Conservation (phyloP, 495 filamentous ascomycete species). For the Oleoguttula mirabilis region DNA sequence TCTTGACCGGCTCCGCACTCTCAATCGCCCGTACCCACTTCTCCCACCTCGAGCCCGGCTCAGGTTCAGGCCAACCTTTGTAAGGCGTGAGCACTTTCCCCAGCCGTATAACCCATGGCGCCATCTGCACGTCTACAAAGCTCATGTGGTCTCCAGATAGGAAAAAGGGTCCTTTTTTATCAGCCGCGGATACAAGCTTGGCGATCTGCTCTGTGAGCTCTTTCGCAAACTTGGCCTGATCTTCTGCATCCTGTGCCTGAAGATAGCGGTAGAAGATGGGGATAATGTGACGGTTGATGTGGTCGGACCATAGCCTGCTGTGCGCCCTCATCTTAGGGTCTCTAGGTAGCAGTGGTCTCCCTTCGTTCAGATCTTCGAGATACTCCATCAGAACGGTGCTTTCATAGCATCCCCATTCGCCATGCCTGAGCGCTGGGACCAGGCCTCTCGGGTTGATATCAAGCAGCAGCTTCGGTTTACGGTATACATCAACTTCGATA, state of each 20-base stretch:
- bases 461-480: slow-evolving; percentile 63
- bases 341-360: slow-evolving; percentile 51
- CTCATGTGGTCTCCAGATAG: slow-evolving; percentile 14
- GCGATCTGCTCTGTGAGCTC: slow-evolving; percentile 58
- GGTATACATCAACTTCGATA: slow-evolving; percentile 79
- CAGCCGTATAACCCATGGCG: slow-evolving; percentile 75
- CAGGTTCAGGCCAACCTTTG: slow-evolving; percentile 64
- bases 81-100: slow-evolving; percentile 66
- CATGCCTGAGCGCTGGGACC: slow-evolving; percentile 72
- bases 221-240: slow-evolving; percentile 50
- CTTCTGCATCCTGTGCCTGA: slow-evolving; percentile 53
- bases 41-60: slow-evolving; percentile 57
- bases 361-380: slow-evolving; percentile 63
- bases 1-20: slow-evolving; percentile 54
- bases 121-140: slow-evolving; percentile 61
- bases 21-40: slow-evolving; percentile 78
- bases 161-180: slow-evolving; percentile 50
- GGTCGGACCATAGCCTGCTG: slow-evolving; percentile 77
- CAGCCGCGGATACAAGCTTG: slow-evolving; percentile 60
- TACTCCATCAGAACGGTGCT: slow-evolving; percentile 86
- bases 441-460: slow-evolving; percentile 83
- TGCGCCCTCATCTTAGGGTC: slow-evolving; percentile 61
- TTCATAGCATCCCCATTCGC: slow-evolving; percentile 80
- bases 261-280: slow-evolving; percentile 71
- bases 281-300: slow-evolving; percentile 74